Evolutionary conservation across 1,139 yeast species (phyloP).

Genomic region (Yamadazyma atlantica): DNA sequence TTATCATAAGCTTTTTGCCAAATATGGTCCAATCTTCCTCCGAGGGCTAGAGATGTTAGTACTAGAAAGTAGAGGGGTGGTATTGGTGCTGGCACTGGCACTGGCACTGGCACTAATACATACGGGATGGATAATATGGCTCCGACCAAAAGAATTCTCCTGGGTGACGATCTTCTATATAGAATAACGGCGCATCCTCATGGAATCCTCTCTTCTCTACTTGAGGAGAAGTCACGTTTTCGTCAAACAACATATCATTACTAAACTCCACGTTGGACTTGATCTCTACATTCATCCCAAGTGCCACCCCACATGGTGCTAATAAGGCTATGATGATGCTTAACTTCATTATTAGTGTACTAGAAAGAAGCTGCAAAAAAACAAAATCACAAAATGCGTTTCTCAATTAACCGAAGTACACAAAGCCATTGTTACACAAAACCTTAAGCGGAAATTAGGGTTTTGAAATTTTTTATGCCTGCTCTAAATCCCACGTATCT

Average conservation of each 20-base stretch:
- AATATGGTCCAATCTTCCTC: conserved; percentile 42
- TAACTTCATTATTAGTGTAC: conserved; percentile 1
- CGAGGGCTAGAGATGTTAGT: conserved; percentile 25
- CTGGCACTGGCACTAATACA: conserved; percentile 14
- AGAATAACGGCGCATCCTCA: conserved; percentile 33
- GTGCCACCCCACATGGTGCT: neutral
- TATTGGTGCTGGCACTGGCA: neutral
- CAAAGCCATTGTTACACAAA: conserved; percentile 1
- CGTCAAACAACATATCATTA: conserved; percentile 5
- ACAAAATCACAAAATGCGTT: conserved; percentile 1
- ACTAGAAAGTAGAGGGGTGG: neutral
- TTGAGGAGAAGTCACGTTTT: neutral
- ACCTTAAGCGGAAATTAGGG: no score
- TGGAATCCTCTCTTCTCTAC: conserved; percentile 33
- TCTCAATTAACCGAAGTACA: conserved; percentile 2
- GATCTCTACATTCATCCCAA: conserved; percentile 5
- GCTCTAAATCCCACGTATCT: no score
- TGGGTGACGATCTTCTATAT: conserved; percentile 27
- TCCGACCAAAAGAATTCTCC: conserved; percentile 26
- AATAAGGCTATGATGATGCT: neutral
- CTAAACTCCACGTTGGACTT: conserved; percentile 5
- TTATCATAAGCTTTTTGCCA: conserved; percentile 60
- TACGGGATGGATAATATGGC: conserved; percentile 40
- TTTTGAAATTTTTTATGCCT: no score
- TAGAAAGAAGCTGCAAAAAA: conserved; percentile 6